Evolutionary conservation across 2,329 filamentous ascomycete genomes (phyloP).

Genomic region (Thermoascus crustaceus): DNA sequence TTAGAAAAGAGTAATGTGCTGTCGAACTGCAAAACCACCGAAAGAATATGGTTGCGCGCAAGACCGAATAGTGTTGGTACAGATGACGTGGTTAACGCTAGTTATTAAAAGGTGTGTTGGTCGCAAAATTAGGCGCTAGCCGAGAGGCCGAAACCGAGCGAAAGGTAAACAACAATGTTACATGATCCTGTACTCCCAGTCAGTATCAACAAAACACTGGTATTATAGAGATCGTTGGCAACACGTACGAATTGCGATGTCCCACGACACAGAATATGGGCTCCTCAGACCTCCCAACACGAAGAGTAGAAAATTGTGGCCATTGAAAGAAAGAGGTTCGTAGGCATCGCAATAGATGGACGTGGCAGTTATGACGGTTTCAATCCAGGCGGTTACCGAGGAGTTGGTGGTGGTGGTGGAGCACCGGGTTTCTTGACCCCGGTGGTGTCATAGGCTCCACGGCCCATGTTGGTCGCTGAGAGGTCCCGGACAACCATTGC

Average conservation of each 20-base stretch:
- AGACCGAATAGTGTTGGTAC: conserved; percentile 3
- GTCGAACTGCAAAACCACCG: conserved; percentile 5
- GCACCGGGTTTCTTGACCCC: conserved; percentile 42
- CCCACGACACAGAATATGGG: neutral
- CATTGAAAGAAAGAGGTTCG: neutral
- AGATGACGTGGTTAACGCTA: conserved; percentile 3
- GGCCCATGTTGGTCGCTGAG: conserved; percentile 41
- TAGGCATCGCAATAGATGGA: neutral
- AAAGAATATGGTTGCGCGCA: conserved; percentile 1
- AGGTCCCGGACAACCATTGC: conserved; percentile 35
- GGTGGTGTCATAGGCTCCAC: conserved; percentile 45
- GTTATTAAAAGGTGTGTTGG: conserved; percentile 1
- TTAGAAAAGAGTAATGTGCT: conserved; percentile 7
- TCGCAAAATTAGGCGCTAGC: conserved; percentile 2
- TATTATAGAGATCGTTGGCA: neutral
- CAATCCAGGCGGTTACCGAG: conserved; percentile 16
- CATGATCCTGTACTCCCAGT: too few species aligned
- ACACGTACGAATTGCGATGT: conserved; percentile 1
- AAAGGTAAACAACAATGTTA: neutral
- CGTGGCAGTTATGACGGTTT: conserved; percentile 1
- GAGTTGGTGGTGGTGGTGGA: conserved; percentile 37
- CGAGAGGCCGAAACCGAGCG: conserved; percentile 1
- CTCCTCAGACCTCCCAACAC: too few species aligned
- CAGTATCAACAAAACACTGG: too few species aligned
- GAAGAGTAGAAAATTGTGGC: too few species aligned